Percentiles rank a stretch among this genome's conserved stretches.
Conservation (phyloP, 441 rosid genomes). For the Gossypium davidsonii region DNA sequence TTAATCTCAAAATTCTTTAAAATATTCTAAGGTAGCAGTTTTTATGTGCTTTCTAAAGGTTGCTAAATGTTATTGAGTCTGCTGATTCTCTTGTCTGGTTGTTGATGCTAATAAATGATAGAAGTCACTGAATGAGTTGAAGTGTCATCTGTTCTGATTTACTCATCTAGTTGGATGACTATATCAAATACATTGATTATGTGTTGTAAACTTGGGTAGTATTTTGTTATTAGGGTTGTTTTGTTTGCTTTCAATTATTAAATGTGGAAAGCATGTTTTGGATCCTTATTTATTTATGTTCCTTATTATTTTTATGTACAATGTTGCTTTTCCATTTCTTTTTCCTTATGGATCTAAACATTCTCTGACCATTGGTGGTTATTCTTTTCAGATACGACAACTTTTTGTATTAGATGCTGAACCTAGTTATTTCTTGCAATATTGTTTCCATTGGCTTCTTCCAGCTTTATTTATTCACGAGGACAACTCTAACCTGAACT, state of each 20-base stretch:
- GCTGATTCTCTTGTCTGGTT: neutral
- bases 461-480: slow-evolving; percentile 72
- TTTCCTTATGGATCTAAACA: neutral
- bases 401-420: slow-evolving; percentile 64
- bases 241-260: neutral
- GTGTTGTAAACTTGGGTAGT: neutral
- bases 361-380: slow-evolving; percentile 14
- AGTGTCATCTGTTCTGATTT: neutral
- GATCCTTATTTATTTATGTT: neutral
- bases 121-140: neutral
- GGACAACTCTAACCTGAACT: slow-evolving; percentile 54
- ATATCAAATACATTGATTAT: neutral
- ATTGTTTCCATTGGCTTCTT: slow-evolving; percentile 88
- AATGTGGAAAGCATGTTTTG: neutral
- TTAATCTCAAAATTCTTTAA: neutral
- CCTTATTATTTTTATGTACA: neutral
- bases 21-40: neutral
- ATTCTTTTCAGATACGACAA: slow-evolving; percentile 53
- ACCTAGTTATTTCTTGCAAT: slow-evolving; percentile 73
- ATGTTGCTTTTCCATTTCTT: neutral
- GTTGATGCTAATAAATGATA: neutral
- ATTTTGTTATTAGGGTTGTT: neutral
- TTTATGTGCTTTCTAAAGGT: neutral
- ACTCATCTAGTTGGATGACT: neutral
- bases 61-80: neutral